Conservation (phyloP, 1,284 basidiomycete genomes). For the Porogramme epimiltina region DNA sequence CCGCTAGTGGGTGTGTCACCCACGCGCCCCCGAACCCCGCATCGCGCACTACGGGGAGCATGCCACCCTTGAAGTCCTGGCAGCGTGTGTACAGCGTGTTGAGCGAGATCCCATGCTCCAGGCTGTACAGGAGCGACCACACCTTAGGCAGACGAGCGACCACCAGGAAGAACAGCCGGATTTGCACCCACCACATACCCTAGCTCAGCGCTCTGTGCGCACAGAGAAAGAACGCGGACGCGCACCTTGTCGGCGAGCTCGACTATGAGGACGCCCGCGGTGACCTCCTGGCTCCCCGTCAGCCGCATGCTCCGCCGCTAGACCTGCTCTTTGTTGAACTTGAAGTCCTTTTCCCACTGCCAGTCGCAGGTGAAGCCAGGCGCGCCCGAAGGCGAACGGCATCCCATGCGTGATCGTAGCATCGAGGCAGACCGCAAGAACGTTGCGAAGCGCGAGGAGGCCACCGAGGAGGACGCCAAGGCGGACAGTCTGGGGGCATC, state of each 20-base stretch:
- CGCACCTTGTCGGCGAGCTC: conserved; percentile 64
- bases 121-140: conserved; percentile 92
- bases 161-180: conserved; percentile 76
- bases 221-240: conserved; percentile 6
- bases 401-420: conserved; percentile 44
- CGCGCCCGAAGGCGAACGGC: conserved; percentile 75
- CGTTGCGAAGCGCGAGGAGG: conserved; percentile 10
- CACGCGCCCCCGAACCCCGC: conserved; percentile 69
- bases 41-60: conserved; percentile 64
- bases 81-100: conserved; percentile 83
- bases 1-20: conserved; percentile 35
- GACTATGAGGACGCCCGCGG: conserved; percentile 53
- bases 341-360: conserved; percentile 38
- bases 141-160: conserved; percentile 74
- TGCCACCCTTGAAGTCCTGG: conserved; percentile 45
- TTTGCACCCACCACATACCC: conserved; percentile 42
- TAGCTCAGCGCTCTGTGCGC: background rate
- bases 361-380: conserved; percentile 69
- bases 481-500: too few species aligned
- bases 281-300: conserved; percentile 50
- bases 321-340: conserved; percentile 31
- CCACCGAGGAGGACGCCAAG: too few species aligned
- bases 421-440: conserved; percentile 16
- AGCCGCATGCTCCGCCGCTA: conserved; percentile 42
- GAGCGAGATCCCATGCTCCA: conserved; percentile 94